phyloP scores from a whole-genome alignment of 208 protist genomes.

The Wallacemonas collosoma region DNA sequence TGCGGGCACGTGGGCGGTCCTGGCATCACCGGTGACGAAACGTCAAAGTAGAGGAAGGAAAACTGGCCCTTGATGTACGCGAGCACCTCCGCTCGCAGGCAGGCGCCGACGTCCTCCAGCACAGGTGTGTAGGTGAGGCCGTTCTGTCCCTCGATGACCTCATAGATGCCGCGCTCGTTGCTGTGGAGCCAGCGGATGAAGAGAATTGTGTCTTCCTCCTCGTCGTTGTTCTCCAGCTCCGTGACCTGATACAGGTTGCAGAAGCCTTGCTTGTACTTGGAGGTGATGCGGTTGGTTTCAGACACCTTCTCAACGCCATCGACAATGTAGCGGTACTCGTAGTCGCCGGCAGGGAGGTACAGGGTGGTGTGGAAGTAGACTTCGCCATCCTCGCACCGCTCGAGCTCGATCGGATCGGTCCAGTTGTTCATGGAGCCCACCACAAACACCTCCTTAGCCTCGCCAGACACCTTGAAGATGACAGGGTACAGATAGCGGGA shows the following conservation, averaged over 20 bases:
- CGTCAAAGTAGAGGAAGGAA: slow-evolving; percentile 91
- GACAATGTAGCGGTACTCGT: slow-evolving; percentile 95
- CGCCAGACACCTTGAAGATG: slow-evolving; percentile 88
- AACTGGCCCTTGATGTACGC: slow-evolving; percentile 89
- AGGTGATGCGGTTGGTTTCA: slow-evolving; percentile 76
- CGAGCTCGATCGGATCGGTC: slow-evolving; percentile 89
- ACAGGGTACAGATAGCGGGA: slow-evolving; percentile 87
- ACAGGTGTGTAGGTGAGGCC: slow-evolving; percentile 75
- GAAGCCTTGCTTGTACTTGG: slow-evolving; percentile 86
- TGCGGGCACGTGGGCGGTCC: slow-evolving; percentile 75
- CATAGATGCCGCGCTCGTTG: slow-evolving; percentile 66
- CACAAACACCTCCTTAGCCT: slow-evolving; percentile 90
- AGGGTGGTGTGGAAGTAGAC: slow-evolving; percentile 92
- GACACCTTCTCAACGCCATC: slow-evolving; percentile 90
- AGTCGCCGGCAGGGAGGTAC: slow-evolving; percentile 88
- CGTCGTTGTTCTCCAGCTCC: slow-evolving; percentile 58
- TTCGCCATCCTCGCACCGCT: slow-evolving; percentile 77
- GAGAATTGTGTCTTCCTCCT: slow-evolving; percentile 89
- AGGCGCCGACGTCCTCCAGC: slow-evolving; percentile 78
- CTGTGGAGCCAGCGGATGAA: slow-evolving; percentile 93
- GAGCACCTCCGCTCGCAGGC: slow-evolving; percentile 88
- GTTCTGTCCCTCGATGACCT: slow-evolving; percentile 90
- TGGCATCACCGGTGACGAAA: slow-evolving; percentile 82
- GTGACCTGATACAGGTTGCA: slow-evolving; percentile 90
- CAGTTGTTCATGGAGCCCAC: slow-evolving; percentile 94